These are phyloP conservation scores for Monilinia fructigena DNA, from an alignment of 2,329 filamentous ascomycete genomes.

Conservation along the genomic window DNA sequence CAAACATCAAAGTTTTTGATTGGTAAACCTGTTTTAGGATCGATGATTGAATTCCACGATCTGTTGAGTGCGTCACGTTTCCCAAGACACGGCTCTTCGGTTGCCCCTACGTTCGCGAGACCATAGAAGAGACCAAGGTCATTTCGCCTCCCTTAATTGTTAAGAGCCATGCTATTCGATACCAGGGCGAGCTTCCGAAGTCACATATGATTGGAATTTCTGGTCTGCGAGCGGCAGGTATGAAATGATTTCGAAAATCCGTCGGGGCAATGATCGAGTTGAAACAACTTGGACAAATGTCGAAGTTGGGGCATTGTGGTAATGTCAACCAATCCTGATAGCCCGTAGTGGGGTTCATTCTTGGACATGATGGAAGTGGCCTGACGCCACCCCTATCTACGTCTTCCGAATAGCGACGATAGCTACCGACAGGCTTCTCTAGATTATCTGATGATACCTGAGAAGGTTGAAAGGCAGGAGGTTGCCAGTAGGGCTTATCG, in stretches of 20 bases:
- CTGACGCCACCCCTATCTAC: constrained; percentile 45
- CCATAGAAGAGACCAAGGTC: constrained; percentile 69
- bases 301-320: constrained; percentile 66
- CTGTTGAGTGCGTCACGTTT: constrained; percentile 52
- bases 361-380: constrained; percentile 66
- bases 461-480: constrained; percentile 46
- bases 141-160: constrained; percentile 64
- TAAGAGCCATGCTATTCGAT: constrained; percentile 79
- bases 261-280: constrained; percentile 66
- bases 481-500: constrained; percentile 45
- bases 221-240: constrained; percentile 56
- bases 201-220: constrained; percentile 67
- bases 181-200: constrained; percentile 76
- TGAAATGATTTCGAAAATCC: constrained; percentile 65
- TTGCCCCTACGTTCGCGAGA: constrained; percentile 62
- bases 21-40: constrained; percentile 61
- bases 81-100: constrained; percentile 58
- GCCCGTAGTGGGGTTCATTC: constrained; percentile 59
- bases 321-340: constrained; percentile 81
- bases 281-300: constrained; percentile 82
- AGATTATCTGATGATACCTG: constrained; percentile 27
- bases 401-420: constrained; percentile 56
- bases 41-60: constrained; percentile 73
- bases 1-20: constrained; percentile 75
- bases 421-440: constrained; percentile 48